A percentile compares a stretch with the other conserved stretches of the same genome.
phyloP scores from a whole-genome alignment of 805 yeast genomes.

The Hemisphaericaspora nanyangensis region DNA sequence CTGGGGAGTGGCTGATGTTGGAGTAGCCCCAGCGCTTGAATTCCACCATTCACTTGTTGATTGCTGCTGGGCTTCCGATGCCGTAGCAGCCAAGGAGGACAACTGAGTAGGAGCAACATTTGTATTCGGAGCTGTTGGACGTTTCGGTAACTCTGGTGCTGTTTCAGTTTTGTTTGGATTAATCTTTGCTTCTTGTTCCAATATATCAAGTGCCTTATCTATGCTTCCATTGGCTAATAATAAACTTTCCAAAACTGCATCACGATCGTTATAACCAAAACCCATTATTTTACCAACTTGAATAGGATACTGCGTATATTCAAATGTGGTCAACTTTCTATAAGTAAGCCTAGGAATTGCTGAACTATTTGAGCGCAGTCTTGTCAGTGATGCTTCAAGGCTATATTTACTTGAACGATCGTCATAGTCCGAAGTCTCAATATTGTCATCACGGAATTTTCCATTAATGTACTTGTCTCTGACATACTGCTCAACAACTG shows the following conservation, averaged over 20 bases:
- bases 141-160: slow-evolving; percentile 47
- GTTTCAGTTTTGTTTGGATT: slow-evolving; percentile 35
- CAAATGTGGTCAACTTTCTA: slow-evolving; percentile 51
- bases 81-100: slow-evolving; percentile 16
- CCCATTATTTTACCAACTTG: slow-evolving; percentile 43
- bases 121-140: slow-evolving; percentile 22
- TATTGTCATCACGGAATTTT: slow-evolving; percentile 43
- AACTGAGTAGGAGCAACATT: slow-evolving; percentile 14
- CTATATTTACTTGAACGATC: slow-evolving; percentile 19
- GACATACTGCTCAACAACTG: slow-evolving; percentile 52
- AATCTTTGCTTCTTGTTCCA: slow-evolving; percentile 37
- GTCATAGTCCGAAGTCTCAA: slow-evolving; percentile 33
- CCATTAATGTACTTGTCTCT: slow-evolving; percentile 70
- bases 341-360: slow-evolving; percentile 42
- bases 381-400: slow-evolving; percentile 15
- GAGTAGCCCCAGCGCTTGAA: slow-evolving; percentile 11
- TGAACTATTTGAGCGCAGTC: background rate
- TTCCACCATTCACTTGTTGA: slow-evolving; percentile 12
- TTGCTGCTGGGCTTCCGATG: slow-evolving; percentile 5
- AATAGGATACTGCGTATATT: slow-evolving; percentile 47
- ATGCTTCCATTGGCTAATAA: slow-evolving; percentile 56
- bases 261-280: slow-evolving; percentile 56
- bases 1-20: slow-evolving; percentile 26
- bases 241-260: slow-evolving; percentile 61
- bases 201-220: slow-evolving; percentile 54